Conservation (phyloP, 306 rosid genomes). For the Citrullus colocynthis region DNA sequence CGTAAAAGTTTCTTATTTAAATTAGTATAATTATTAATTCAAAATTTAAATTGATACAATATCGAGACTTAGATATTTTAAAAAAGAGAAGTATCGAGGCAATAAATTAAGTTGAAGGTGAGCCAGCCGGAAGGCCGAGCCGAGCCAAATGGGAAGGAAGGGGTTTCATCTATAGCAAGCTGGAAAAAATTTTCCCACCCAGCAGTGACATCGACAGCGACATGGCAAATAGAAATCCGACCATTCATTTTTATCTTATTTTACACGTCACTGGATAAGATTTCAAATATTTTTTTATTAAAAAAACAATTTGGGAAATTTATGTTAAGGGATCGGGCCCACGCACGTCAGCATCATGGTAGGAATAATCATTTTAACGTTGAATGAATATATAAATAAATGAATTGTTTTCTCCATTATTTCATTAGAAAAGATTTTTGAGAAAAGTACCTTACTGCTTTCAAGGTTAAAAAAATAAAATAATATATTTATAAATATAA, state of each 20-base stretch:
- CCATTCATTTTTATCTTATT: background rate
- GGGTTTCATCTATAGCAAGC: background rate
- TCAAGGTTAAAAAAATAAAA: too few species aligned
- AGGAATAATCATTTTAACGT: background rate
- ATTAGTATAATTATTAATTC: too few species aligned
- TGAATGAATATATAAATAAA: background rate
- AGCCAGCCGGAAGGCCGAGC: background rate
- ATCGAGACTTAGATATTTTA: too few species aligned
- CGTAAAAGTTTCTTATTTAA: too few species aligned
- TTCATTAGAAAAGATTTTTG: too few species aligned
- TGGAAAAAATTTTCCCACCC: background rate
- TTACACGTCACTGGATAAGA: constrained; percentile 36
- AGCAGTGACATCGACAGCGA: background rate
- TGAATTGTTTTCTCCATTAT: too few species aligned
- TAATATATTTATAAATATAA: too few species aligned
- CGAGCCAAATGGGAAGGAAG: background rate
- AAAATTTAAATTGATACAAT: too few species aligned
- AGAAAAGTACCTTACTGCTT: too few species aligned
- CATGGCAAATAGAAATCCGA: background rate
- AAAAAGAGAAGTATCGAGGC: background rate
- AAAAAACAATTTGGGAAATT: background rate
- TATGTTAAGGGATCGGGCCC: background rate
- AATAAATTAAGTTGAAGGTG: background rate
- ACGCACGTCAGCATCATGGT: background rate
- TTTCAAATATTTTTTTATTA: background rate